A percentile compares a stretch with the other conserved stretches of the same genome.
These are phyloP conservation scores for Discostella stelligeroides DNA, from an alignment of 108 stramenopile genomes.

Conservation along the genomic window DNA sequence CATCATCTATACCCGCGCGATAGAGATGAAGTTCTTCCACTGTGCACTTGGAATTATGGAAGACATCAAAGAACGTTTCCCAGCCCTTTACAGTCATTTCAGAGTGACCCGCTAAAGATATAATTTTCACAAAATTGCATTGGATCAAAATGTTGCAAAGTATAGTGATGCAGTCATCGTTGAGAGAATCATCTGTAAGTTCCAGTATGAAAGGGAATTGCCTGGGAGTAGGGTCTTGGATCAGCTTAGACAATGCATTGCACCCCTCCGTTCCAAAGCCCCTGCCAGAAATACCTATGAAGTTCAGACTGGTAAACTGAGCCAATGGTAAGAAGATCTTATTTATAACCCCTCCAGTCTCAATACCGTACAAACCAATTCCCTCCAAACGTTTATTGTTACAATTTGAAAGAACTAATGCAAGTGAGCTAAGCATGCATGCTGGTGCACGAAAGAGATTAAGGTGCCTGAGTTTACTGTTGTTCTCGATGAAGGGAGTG, in stretches of 20 bases:
- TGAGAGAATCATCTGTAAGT: neutral
- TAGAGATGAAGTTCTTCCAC: neutral
- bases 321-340: neutral
- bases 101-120: neutral
- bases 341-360: neutral
- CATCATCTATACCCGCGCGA: neutral
- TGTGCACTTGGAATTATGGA: neutral
- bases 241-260: neutral
- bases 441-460: neutral
- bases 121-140: neutral
- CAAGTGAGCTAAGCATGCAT: neutral
- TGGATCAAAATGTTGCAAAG: neutral
- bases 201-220: neutral
- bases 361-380: neutral
- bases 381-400: neutral
- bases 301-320: neutral
- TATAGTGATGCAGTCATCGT: neutral
- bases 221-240: neutral
- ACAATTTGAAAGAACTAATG: neutral
- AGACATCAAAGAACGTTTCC: neutral
- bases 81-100: neutral
- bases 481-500: neutral
- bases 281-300: neutral
- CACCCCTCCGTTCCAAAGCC: neutral
- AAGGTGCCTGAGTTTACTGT: neutral